phyloP scores from a whole-genome alignment of 495 filamentous ascomycete genomes.

The Entonaema liquescens region DNA sequence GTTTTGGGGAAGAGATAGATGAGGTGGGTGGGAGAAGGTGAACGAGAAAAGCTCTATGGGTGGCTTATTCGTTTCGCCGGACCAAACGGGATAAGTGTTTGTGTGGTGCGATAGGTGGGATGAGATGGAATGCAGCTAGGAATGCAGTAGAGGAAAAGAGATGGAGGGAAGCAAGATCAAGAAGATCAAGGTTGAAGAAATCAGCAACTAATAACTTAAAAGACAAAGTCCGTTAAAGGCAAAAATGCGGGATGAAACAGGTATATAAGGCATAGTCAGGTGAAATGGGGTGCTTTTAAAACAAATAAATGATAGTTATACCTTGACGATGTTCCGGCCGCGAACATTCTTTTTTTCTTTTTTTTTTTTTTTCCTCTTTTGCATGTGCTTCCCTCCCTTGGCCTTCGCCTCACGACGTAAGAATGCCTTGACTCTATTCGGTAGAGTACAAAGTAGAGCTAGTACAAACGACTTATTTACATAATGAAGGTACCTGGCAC shows the following conservation, averaged over 20 bases:
- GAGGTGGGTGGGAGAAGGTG: constrained; percentile 6
- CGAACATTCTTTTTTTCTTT: constrained; percentile 7
- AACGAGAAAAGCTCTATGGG: constrained; percentile 11
- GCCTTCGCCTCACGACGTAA: constrained; percentile 3
- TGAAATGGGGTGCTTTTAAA: constrained; percentile 20
- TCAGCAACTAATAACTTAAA: constrained; percentile 31
- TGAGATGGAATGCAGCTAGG: neutral
- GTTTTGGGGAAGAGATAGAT: neutral
- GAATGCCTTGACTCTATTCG: neutral
- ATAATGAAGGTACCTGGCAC: constrained; percentile 21
- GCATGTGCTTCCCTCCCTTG: constrained; percentile 40
- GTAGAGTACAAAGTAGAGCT: neutral
- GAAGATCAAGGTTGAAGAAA: constrained; percentile 36
- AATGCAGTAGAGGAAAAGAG: constrained; percentile 13
- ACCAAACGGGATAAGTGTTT: neutral
- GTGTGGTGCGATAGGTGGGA: neutral
- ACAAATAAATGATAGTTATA: constrained; percentile 38
- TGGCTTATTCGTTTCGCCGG: constrained; percentile 26
- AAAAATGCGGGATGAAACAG: constrained; percentile 31
- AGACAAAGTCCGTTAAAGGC: constrained; percentile 28
- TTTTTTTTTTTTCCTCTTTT: constrained; percentile 21
- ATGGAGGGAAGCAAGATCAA: constrained; percentile 4
- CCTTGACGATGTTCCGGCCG: constrained; percentile 14
- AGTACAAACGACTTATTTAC: too few species aligned
- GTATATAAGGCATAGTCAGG: constrained; percentile 6